A percentile compares a stretch with the other conserved stretches of the same genome.
phyloP scores from a whole-genome alignment of 169 alveolate species.

The Eimeria falciformis region DNA sequence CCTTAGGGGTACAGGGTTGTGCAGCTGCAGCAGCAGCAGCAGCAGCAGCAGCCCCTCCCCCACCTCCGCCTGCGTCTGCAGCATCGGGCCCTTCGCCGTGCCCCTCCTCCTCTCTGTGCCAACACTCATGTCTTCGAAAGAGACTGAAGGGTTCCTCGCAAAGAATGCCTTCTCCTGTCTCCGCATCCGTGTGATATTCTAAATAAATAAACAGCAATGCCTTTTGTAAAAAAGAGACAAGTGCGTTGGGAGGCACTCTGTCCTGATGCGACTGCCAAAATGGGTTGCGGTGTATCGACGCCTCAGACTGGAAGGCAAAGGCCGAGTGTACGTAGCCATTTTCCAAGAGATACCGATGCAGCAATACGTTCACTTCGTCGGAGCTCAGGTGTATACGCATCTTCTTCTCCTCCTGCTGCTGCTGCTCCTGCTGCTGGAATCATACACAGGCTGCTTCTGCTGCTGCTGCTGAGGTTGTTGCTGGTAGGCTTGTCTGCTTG shows the following conservation, averaged over 20 bases:
- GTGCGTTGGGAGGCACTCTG: conserved; percentile 90
- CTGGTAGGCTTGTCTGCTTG: too few relatives aligned
- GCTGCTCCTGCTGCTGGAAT: too few relatives aligned
- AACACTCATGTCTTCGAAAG: conserved; percentile 90
- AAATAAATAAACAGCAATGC: conserved; percentile 90
- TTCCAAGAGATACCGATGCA: conserved; percentile 91
- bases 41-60: not conserved
- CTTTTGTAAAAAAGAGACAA: conserved; percentile 91
- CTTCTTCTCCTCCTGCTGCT: too few relatives aligned
- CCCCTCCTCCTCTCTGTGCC: conserved; percentile 80
- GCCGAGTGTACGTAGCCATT: conserved; percentile 92
- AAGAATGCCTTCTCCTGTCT: conserved; percentile 83
- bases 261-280: conserved; percentile 89
- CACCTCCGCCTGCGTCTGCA: not conserved
- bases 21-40: conserved; percentile 23
- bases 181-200: conserved; percentile 91
- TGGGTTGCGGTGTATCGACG: conserved; percentile 87
- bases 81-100: conserved; percentile 76
- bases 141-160: conserved; percentile 91
- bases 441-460: too few relatives aligned
- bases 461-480: too few relatives aligned
- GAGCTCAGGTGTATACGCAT: conserved; percentile 91
- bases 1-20: not conserved
- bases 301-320: conserved; percentile 89
- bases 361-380: conserved; percentile 91